phyloP scores from a whole-genome alignment of 169 alveolate genomes.

The Toxoplasma gondii region DNA sequence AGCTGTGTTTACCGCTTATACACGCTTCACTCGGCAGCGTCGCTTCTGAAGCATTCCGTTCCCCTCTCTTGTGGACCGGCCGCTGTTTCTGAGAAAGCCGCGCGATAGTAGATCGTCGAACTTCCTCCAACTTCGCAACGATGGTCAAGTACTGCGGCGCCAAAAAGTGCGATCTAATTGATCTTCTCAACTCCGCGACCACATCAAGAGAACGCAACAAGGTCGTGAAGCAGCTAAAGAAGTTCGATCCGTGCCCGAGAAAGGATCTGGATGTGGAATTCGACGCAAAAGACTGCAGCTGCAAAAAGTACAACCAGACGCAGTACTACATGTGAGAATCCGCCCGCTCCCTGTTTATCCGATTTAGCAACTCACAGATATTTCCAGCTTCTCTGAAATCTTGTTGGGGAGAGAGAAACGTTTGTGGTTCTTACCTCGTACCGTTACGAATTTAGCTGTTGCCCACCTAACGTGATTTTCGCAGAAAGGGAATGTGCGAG shows the following conservation, averaged over 20 bases:
- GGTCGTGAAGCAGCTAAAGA: constrained; percentile 48
- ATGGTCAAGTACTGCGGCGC: constrained; percentile 44
- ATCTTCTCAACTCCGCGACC: constrained; percentile 19
- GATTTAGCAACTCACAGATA: not conserved
- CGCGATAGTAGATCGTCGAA: no score
- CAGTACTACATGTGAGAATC: constrained; percentile 45
- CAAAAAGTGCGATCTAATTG: constrained; percentile 47
- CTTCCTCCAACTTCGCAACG: not conserved
- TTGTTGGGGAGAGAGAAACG: not conserved
- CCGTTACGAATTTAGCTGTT: no score
- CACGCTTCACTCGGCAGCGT: no score
- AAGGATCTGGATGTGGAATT: constrained; percentile 49
- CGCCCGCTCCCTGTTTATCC: not conserved
- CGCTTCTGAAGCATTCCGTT: no score
- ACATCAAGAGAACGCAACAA: constrained; percentile 28
- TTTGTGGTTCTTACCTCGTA: no score
- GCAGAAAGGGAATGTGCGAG: no score
- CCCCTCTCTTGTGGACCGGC: no score
- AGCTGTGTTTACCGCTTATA: no score
- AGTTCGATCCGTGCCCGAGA: constrained; percentile 39
- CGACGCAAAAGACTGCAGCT: constrained; percentile 33
- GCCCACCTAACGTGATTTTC: no score
- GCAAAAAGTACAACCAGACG: constrained; percentile 39
- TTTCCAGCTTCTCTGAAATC: no score
- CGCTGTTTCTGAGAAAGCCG: no score